phyloP scores from a whole-genome alignment of 2,329 filamentous ascomycete genomes.

The Pseudogymnoascus sp. region DNA sequence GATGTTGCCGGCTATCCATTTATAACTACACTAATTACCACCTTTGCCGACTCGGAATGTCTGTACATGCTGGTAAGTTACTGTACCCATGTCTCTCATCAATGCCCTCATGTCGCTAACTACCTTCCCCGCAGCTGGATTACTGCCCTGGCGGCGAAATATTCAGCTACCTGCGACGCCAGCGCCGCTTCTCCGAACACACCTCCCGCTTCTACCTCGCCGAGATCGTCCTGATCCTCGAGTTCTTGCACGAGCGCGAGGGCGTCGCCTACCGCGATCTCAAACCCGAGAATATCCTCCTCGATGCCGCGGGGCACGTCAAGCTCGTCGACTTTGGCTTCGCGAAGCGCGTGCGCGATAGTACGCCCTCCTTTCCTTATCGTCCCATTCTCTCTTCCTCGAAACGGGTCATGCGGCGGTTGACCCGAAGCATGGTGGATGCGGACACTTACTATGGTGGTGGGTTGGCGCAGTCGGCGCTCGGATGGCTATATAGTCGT shows the following conservation, averaged over 20 bases:
- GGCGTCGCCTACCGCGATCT: conserved; percentile 75
- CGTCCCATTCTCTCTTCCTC: conserved; percentile 1
- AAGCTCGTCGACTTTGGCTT: conserved; percentile 83
- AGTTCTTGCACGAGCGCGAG: conserved; percentile 72
- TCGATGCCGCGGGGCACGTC: conserved; percentile 71
- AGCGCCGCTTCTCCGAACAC: conserved; percentile 70
- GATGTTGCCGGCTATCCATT: conserved; percentile 76
- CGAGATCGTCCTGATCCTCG: conserved; percentile 74
- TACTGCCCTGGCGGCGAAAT: conserved; percentile 80
- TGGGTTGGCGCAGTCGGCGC: conserved; percentile 4
- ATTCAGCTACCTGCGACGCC: conserved; percentile 72
- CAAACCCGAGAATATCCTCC: conserved; percentile 75
- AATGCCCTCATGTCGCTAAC: conserved; percentile 6
- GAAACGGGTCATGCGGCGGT: conserved; percentile 2
- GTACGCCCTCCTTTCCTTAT: conserved; percentile 29
- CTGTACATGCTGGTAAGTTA: conserved; percentile 63
- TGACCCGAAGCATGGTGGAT: conserved; percentile 3
- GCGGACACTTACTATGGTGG: conserved; percentile 5
- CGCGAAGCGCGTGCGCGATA: conserved; percentile 65
- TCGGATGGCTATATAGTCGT: not conserved
- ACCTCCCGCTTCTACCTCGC: conserved; percentile 76
- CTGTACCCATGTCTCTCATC: not conserved
- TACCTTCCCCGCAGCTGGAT: conserved; percentile 44
- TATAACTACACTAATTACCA: conserved; percentile 70
- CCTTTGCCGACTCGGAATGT: conserved; percentile 72